Base-by-base conservation (phyloP, 2,329 filamentous ascomycete species). In the Fusarium aywerte region DNA sequence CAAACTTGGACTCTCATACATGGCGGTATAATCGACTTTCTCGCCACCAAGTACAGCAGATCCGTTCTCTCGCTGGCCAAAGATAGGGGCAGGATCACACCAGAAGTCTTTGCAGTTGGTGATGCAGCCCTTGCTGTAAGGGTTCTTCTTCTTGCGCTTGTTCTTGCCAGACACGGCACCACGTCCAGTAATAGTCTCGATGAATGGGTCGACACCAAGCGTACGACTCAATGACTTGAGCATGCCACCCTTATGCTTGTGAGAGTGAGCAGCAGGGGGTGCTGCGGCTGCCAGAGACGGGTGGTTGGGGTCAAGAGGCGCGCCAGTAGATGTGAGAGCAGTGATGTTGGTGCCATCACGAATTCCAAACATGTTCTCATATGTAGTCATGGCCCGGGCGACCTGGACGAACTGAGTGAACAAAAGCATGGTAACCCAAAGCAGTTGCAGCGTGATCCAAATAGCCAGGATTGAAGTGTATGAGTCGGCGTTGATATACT, bases 341-440 rank as follows among this genome's bases (percentile, higher is more conserved):
- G 90, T 89, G 8, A 89, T 89, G 31, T 94, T 81, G 1, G 69
- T 73, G 31, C 75, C 76, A 65, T 90, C 84, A 58, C 89, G 85
- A 63, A 93, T 85, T 49, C 92, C 91, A 66, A 90, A 89, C 94
- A 99, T 98, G 78, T 94, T 97, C 79, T 99, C 96, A 79, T 92
- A 98, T 0, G 96, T 99, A 2, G 96, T 99, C 83, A 97, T 90
- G 58, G 94, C 96, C 63, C 93, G 89, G 0, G 93, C 91, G 50
- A 99, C 90, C 76, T 99, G 96, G 49, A 97, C 85, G 50, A 97
- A 89, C 76, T 99, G 96, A 7, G 98, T 96, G 67, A 93, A 91
- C 61, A 97, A 85, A 32, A 99, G 89, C 94, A 99, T 98, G n/a
- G 91, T 90, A 4, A 98, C 92, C 96, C 96, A 99, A 20, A 92